Percentiles rank a stretch among this genome's conserved stretches.
Evolutionary conservation across 306 rosid species (phyloP).

Genomic region (Crataegus laevigata): DNA sequence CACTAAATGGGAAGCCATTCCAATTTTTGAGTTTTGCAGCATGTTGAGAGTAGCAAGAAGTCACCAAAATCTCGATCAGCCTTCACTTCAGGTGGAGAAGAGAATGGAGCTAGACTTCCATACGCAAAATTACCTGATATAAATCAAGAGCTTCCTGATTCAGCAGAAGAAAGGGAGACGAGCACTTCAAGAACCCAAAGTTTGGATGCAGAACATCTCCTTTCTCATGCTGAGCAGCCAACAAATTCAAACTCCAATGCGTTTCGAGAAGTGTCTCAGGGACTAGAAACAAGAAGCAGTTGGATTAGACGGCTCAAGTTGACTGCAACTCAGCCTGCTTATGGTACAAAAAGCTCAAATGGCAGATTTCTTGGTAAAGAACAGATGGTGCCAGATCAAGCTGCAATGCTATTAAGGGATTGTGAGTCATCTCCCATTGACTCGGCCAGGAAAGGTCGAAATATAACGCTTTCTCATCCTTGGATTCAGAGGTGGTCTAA

Average conservation of each 20-base stretch:
- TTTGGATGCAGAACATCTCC: constrained; percentile 59
- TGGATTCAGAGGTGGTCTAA: constrained; percentile 79
- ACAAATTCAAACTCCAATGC: constrained; percentile 33
- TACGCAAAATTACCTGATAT: constrained; percentile 35
- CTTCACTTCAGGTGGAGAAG: constrained; percentile 32
- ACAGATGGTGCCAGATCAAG: constrained; percentile 14
- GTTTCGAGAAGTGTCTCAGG: constrained; percentile 25
- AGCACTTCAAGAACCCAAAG: constrained; percentile 82
- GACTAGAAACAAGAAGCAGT: constrained; percentile 50
- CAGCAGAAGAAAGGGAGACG: constrained; percentile 46
- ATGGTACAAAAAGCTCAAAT: constrained; percentile 44
- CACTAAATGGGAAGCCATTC: constrained; percentile 17
- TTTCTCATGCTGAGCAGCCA: constrained; percentile 43
- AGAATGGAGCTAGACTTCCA: constrained; percentile 16
- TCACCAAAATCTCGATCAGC: constrained; percentile 29
- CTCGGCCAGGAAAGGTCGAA: constrained; percentile 25
- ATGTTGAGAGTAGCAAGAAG: constrained; percentile 33
- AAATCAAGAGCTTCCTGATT: constrained; percentile 45
- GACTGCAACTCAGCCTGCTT: constrained; percentile 32
- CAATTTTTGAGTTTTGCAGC: constrained; percentile 40
- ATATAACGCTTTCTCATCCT: constrained; percentile 59
- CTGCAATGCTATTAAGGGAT: constrained; percentile 20
- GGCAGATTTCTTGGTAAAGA: constrained; percentile 24
- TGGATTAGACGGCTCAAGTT: constrained; percentile 79
- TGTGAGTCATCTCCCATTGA: constrained; percentile 25